Evolutionary conservation across 208 protist species (phyloP).

Genomic region (Trypanosoma mega): DNA sequence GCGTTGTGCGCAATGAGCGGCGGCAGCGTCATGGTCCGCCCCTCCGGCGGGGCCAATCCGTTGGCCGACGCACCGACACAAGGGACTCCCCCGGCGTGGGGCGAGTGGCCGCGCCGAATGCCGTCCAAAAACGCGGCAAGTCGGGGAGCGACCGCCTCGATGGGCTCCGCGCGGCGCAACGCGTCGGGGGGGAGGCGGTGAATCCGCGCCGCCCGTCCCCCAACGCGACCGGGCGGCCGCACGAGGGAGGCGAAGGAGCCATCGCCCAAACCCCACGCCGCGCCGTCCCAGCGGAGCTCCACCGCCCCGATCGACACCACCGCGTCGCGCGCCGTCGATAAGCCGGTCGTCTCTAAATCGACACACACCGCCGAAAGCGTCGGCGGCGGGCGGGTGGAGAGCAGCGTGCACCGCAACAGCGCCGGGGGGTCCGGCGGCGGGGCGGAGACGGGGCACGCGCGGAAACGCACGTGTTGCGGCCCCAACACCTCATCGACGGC

Average conservation of each 20-base stretch:
- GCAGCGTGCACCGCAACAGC: slow-evolving; percentile 23
- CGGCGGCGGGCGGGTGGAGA: slow-evolving; percentile 1
- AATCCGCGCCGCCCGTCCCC: slow-evolving; percentile 19
- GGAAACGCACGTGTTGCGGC: too few relatives aligned
- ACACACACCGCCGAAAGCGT: slow-evolving; percentile 25
- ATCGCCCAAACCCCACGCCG: slow-evolving; percentile 32
- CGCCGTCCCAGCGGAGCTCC: slow-evolving; percentile 56
- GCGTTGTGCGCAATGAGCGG: slow-evolving; percentile 73
- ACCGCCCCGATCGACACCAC: slow-evolving; percentile 63
- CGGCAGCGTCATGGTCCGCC: slow-evolving; percentile 29
- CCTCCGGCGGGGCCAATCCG: neutral
- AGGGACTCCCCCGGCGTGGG: too few relatives aligned
- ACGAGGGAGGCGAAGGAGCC: slow-evolving; percentile 52
- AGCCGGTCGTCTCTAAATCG: slow-evolving; percentile 73
- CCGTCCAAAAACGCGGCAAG: slow-evolving; percentile 33
- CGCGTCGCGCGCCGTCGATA: slow-evolving; percentile 33
- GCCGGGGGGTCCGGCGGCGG: neutral
- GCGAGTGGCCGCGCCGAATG: neutral
- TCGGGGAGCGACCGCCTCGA: slow-evolving; percentile 27
- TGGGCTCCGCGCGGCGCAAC: slow-evolving; percentile 30
- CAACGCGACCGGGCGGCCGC: slow-evolving; percentile 26
- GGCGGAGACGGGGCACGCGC: slow-evolving; percentile 9
- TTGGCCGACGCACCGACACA: too few relatives aligned
- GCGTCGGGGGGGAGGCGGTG: slow-evolving; percentile 35
- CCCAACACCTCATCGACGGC: too few relatives aligned